phyloP scores from a whole-genome alignment of 106 monocot genomes.

The Cymbidium sinense region DNA sequence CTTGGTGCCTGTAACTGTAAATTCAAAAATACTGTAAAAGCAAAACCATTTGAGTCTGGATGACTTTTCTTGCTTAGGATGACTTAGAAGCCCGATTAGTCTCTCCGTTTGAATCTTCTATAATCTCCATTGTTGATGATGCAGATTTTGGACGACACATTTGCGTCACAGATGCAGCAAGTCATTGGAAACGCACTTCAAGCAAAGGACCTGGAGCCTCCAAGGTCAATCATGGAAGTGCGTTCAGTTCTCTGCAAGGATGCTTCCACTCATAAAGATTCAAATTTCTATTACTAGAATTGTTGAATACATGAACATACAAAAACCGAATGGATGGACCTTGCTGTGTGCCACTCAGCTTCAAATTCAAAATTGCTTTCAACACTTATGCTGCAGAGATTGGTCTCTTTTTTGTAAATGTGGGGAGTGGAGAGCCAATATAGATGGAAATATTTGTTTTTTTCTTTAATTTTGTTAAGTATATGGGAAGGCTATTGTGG shows the following conservation, averaged over 20 bases:
- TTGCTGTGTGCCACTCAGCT: background rate
- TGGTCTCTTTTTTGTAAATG: background rate
- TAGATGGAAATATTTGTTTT: background rate
- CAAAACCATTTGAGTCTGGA: too few species aligned
- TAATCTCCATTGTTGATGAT: background rate
- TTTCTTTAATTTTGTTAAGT: background rate
- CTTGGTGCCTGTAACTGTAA: too few species aligned
- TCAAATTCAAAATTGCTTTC: background rate
- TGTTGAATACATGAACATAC: constrained; percentile 9
- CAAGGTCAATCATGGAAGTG: constrained; percentile 86
- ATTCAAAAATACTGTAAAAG: too few species aligned
- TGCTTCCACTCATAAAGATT: constrained; percentile 53
- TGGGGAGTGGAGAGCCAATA: background rate
- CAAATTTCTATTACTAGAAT: constrained; percentile 68
- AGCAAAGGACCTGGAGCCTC: constrained; percentile 79
- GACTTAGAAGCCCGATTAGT: too few species aligned
- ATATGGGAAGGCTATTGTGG: background rate
- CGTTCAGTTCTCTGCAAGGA: constrained; percentile 93
- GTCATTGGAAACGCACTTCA: constrained; percentile 76
- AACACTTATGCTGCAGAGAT: background rate
- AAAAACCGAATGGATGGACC: background rate
- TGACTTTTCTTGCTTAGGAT: too few species aligned
- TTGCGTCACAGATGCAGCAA: constrained; percentile 95
- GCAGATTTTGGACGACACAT: constrained; percentile 88
- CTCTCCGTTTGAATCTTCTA: too few species aligned